Percentiles rank a stretch among this genome's conserved stretches.
Evolutionary conservation across 2,329 filamentous ascomycete species (phyloP).

Genomic region (Pseudocercospora musae): DNA sequence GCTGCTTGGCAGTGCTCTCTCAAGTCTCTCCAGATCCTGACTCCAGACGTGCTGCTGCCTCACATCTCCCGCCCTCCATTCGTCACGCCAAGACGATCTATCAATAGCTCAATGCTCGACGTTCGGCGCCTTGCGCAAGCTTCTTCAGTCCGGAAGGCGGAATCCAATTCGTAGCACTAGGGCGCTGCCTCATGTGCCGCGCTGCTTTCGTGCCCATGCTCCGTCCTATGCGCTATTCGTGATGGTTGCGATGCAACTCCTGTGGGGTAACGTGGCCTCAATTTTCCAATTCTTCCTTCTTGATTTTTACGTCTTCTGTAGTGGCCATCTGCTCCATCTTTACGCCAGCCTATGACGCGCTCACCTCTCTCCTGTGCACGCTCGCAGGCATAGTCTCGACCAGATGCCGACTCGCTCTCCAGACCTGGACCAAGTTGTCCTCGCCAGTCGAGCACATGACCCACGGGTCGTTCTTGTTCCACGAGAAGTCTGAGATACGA

Average conservation of each 20-base stretch:
- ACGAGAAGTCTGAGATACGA: slow-evolving; percentile 92
- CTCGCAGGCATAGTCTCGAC: slow-evolving; percentile 35
- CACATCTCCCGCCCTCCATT: no score
- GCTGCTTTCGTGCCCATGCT: not conserved
- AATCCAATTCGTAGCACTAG: no score
- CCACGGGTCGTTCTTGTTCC: slow-evolving; percentile 97
- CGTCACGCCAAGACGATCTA: no score
- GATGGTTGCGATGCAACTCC: not conserved
- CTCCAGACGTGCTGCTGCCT: no score
- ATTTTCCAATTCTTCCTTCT: not conserved
- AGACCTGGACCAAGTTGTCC: slow-evolving; percentile 94
- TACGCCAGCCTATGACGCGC: slow-evolving; percentile 7
- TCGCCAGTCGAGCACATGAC: slow-evolving; percentile 92
- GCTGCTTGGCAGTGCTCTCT: no score
- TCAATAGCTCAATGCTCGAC: no score
- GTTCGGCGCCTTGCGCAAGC: no score
- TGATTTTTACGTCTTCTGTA: not conserved
- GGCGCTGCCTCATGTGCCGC: no score
- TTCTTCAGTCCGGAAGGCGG: no score
- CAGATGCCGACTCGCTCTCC: slow-evolving; percentile 38
- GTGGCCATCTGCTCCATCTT: not conserved
- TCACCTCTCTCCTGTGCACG: slow-evolving; percentile 34
- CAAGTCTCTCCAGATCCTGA: no score
- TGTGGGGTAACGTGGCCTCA: not conserved
- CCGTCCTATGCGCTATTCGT: no score